These are phyloP conservation scores for Ustilaginoidea virens DNA, from an alignment of 2,329 filamentous ascomycete species.

Conservation along the genomic window DNA sequence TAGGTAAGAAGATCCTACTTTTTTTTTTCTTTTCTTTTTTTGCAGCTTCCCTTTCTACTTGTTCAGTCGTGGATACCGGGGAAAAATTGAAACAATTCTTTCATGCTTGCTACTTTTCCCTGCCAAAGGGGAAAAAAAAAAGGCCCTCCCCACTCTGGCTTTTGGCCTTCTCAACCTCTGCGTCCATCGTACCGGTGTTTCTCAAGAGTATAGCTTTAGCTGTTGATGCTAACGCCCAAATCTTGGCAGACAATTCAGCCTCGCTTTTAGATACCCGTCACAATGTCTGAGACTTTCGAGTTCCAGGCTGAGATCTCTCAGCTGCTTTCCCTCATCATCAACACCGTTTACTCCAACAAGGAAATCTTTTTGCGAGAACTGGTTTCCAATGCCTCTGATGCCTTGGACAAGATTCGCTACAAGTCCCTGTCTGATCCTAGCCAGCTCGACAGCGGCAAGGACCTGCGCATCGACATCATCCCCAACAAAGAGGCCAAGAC, in stretches of 20 bases:
- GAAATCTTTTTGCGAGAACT: conserved; percentile 99
- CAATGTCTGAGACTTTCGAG: conserved; percentile 96
- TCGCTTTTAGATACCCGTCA: conserved; percentile 30
- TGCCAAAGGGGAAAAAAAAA: no score
- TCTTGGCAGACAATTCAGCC: no score
- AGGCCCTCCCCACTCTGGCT: no score
- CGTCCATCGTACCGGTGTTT: no score
- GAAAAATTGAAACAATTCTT: no score
- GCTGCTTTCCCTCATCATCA: conserved; percentile 98
- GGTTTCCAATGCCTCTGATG: conserved; percentile 97
- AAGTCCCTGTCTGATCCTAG: conserved; percentile 91
- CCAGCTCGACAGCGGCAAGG: conserved; percentile 96
- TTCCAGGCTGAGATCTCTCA: conserved; percentile 99
- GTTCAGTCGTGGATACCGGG: no score
- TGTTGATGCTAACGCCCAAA: no score
- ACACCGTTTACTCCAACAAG: conserved; percentile 99
- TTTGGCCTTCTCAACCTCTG: conserved; percentile 10
- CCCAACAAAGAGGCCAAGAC: conserved; percentile 97
- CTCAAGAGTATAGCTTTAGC: no score
- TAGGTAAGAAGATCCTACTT: no score
- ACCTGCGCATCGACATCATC: conserved; percentile 97
- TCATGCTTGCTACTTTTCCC: no score
- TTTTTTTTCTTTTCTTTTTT: no score
- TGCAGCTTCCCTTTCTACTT: no score
- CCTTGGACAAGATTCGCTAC: conserved; percentile 99